A percentile compares a stretch with the other conserved stretches of the same genome.
Conservation (phyloP, 2,329 filamentous ascomycete genomes). For the Hymenoscyphus salicellus region DNA sequence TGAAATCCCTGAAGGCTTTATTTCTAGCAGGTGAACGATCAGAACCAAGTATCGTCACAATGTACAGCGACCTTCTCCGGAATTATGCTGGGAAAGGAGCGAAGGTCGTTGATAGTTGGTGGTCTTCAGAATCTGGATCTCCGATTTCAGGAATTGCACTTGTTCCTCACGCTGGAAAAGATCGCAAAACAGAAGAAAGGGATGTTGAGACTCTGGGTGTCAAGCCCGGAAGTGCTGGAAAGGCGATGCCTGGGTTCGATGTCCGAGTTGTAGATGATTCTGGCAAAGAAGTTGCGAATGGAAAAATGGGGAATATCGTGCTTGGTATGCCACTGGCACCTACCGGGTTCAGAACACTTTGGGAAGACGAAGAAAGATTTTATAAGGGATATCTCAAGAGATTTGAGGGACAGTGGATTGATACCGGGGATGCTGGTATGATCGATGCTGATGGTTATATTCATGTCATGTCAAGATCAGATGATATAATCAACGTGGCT, state of each 20-base stretch:
- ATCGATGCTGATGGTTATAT: slow-evolving; percentile 72
- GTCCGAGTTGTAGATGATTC: slow-evolving; percentile 79
- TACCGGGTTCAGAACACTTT: slow-evolving; percentile 80
- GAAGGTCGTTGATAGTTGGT: slow-evolving; percentile 69
- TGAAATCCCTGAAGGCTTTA: slow-evolving; percentile 69
- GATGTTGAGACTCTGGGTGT: slow-evolving; percentile 54
- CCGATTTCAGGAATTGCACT: slow-evolving; percentile 66
- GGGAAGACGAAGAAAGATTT: slow-evolving; percentile 82
- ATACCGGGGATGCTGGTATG: slow-evolving; percentile 87
- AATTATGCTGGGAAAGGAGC: slow-evolving; percentile 63
- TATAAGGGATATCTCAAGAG: slow-evolving; percentile 80
- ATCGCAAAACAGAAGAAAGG: slow-evolving; percentile 43
- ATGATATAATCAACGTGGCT: slow-evolving; percentile 95
- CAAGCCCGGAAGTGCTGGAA: slow-evolving; percentile 83
- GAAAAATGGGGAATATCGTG: slow-evolving; percentile 89
- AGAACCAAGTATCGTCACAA: slow-evolving; percentile 78
- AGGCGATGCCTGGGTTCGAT: slow-evolving; percentile 88
- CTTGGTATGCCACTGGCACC: slow-evolving; percentile 78
- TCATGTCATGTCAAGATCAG: slow-evolving; percentile 61
- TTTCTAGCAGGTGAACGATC: slow-evolving; percentile 89
- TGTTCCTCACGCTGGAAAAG: slow-evolving; percentile 57
- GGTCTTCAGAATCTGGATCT: slow-evolving; percentile 68
- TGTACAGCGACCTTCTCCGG: slow-evolving; percentile 72
- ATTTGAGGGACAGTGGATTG: slow-evolving; percentile 78
- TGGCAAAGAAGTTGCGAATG: slow-evolving; percentile 66